Conservation (phyloP, 306 rosid genomes). For the Vigna radiata region DNA sequence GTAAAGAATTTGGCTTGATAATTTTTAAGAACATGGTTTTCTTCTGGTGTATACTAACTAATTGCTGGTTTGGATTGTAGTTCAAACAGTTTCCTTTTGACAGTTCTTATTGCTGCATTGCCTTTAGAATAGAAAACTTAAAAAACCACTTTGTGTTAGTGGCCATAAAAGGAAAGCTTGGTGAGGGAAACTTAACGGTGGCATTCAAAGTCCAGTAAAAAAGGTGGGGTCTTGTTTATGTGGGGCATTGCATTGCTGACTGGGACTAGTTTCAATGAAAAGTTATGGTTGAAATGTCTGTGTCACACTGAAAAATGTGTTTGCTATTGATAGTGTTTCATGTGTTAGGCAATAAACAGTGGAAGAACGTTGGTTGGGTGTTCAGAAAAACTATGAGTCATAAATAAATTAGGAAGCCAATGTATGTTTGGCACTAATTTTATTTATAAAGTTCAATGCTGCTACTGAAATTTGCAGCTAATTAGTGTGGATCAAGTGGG, state of each 20-base stretch:
- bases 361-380: slow-evolving; percentile 1
- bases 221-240: slow-evolving; percentile 14
- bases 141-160: background rate
- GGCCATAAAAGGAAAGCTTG: slow-evolving; percentile 24
- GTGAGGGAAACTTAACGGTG: background rate
- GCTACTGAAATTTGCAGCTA: slow-evolving; percentile 38
- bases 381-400: slow-evolving; percentile 24
- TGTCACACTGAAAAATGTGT: slow-evolving; percentile 25
- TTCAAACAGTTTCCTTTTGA: background rate
- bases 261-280: slow-evolving; percentile 14
- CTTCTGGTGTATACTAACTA: background rate
- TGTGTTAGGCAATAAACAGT: slow-evolving; percentile 31
- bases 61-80: background rate
- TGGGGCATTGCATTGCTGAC: slow-evolving; percentile 29
- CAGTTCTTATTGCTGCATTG: slow-evolving; percentile 5
- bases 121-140: slow-evolving; percentile 30
- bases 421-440: slow-evolving; percentile 31
- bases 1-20: slow-evolving; percentile 45
- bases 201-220: slow-evolving; percentile 14
- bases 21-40: background rate
- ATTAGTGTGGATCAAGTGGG: slow-evolving; percentile 25
- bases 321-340: slow-evolving; percentile 29
- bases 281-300: slow-evolving; percentile 38
- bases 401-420: slow-evolving; percentile 37
- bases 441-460: slow-evolving; percentile 13